Evolutionary conservation across 768 basidiomycete genomes (phyloP).

Genomic region (Suillus tomentosus): DNA sequence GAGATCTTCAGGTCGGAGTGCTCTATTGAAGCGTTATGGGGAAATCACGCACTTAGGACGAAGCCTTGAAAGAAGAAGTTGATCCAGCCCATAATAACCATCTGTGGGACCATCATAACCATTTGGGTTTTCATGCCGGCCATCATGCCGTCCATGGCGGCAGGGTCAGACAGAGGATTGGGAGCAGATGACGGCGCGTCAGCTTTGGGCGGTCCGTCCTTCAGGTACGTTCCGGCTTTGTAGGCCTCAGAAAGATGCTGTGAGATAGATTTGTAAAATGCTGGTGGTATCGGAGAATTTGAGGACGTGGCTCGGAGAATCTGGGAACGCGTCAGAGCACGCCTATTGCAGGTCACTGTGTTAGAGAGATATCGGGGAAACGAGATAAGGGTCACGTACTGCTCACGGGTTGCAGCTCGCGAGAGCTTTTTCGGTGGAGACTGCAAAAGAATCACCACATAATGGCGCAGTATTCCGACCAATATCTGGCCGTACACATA

Average conservation of each 20-base stretch:
- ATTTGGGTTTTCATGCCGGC: slow-evolving; percentile 98
- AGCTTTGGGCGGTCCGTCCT: slow-evolving; percentile 74
- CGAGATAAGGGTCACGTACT: slow-evolving; percentile 56
- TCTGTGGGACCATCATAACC: slow-evolving; percentile 99
- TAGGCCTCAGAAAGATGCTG: slow-evolving; percentile 73
- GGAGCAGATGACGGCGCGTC: slow-evolving; percentile 61
- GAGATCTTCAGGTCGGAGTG: slow-evolving; percentile 10
- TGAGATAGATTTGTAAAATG: slow-evolving; percentile 75
- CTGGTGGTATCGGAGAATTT: slow-evolving; percentile 77
- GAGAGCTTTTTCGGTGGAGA: slow-evolving; percentile 80
- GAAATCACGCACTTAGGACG: slow-evolving; percentile 78
- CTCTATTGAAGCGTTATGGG: slow-evolving; percentile 10
- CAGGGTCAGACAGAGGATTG: slow-evolving; percentile 87
- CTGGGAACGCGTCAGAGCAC: slow-evolving; percentile 78
- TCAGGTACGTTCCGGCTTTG: slow-evolving; percentile 78
- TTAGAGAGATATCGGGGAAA: slow-evolving; percentile 1
- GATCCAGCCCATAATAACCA: slow-evolving; percentile 99
- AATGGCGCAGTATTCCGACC: slow-evolving; percentile 90
- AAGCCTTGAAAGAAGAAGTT: slow-evolving; percentile 99
- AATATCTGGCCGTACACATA: slow-evolving; percentile 60
- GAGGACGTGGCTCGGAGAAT: slow-evolving; percentile 81
- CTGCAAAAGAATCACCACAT: slow-evolving; percentile 85
- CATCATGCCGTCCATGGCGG: slow-evolving; percentile 98
- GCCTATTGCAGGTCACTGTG: slow-evolving; percentile 41
- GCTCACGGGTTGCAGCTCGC: slow-evolving; percentile 83